Evolutionary conservation across 2,329 filamentous ascomycete species (phyloP), one percentile per base, ranked within the genome.

Genomic region (Blastomyces percursus): DNA sequence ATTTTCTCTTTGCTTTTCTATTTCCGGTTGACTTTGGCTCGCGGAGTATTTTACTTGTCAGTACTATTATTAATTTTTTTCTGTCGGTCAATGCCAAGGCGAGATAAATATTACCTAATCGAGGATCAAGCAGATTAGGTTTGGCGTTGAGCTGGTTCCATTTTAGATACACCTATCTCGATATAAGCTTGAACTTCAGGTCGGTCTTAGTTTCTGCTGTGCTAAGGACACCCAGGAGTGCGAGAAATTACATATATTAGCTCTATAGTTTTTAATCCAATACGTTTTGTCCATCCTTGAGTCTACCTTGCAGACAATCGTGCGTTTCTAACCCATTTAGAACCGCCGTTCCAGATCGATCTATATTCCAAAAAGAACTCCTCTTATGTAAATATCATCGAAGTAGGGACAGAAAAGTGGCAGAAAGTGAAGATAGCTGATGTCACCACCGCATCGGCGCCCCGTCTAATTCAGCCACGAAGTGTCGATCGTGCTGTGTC

Each of bases 401-500:
- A 57, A 16, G n/a, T 38, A 16, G 16, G 32, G 19, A 38, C 35
- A 5, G 30, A 11, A 14, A 38, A 2, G 14, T n/a, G n/a, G n/a
- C 2, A 3, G 21, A 14, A 57, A 56, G 12, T 19, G 7, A 35
- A 12, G 12, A 21, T 1, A 40, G 12, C 16, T 27, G 6, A 42
- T 42, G 35, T 35, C 42, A 32, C 24, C 57, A 42, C 57, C 42
- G 27, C 14, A 48, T 8, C 14, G 42, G 24, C 19, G 16, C 24
- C 42, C 57, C 57, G 40, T 59, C 57, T n/a, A 59, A 50, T 42
- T 59, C 57, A 42, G 57, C 57, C 40, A 59, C 40, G 35, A 59
- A 46, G 7, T 6, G 11, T 19, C 40, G 40, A 16, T 59, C 42
- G 21, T 59, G 24, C 24, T 50, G 57, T 2, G 19, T 42, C 27